Evolutionary conservation across 1,139 yeast genomes (phyloP).

Genomic region (Geotrichum restrictum): DNA sequence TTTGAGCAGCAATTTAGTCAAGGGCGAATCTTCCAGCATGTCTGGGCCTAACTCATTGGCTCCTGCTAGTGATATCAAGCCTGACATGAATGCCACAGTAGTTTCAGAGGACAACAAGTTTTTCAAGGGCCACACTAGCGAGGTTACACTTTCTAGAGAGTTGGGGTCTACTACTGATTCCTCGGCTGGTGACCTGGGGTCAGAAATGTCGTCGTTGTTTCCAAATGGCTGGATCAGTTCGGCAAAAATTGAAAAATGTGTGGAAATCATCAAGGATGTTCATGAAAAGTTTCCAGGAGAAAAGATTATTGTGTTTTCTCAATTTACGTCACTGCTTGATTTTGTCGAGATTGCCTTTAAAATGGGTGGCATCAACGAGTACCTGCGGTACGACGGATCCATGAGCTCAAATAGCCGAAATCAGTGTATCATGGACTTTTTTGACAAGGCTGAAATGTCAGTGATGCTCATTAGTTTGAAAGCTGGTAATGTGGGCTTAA

Average conservation of each 20-base stretch:
- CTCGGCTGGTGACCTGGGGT: not conserved
- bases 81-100: not conserved
- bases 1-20: not conserved
- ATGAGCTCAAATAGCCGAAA: conserved; percentile 68
- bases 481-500: conserved; percentile 92
- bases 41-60: not conserved
- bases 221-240: conserved; percentile 37
- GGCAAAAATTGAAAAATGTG: conserved; percentile 49
- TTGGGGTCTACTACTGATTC: not conserved
- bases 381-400: conserved; percentile 73
- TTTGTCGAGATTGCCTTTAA: conserved; percentile 58
- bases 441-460: conserved; percentile 49
- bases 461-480: conserved; percentile 71
- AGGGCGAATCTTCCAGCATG: not conserved
- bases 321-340: conserved; percentile 76
- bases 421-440: conserved; percentile 58
- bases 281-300: conserved; percentile 48
- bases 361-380: conserved; percentile 40
- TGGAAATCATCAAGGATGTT: conserved; percentile 47
- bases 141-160: not conserved
- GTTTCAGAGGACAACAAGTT: conserved; percentile 11
- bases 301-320: conserved; percentile 76
- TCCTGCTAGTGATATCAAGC: not conserved
- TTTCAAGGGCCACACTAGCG: not conserved
- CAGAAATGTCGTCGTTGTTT: conserved; percentile 26